These are phyloP conservation scores for Theileria luwenshuni DNA, from an alignment of 169 alveolate species.

Conservation along the genomic window DNA sequence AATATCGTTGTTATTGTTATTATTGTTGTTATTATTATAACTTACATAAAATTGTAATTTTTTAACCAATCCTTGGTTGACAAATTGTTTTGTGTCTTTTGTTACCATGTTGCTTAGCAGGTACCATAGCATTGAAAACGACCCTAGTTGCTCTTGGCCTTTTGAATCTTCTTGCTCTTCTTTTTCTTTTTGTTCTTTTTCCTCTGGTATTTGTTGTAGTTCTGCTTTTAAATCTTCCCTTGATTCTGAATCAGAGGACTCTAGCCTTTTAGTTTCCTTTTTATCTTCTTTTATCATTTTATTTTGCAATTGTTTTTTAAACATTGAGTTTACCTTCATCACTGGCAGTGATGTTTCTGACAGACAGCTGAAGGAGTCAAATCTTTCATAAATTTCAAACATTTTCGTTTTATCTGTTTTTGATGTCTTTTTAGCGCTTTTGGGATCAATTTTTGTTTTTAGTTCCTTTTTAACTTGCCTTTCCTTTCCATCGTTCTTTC, in stretches of 20 bases:
- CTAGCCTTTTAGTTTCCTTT: not conserved
- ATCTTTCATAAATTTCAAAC: not conserved
- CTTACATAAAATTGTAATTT: conserved; percentile 29
- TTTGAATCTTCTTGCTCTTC: not conserved
- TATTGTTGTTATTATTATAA: not conserved
- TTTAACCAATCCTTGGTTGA: conserved; percentile 14
- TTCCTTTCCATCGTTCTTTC: not conserved
- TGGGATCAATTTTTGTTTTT: not conserved
- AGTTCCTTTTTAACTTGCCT: not conserved
- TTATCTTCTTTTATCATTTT: too few species aligned
- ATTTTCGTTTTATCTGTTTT: not conserved
- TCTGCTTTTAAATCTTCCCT: too few species aligned
- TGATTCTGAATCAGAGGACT: too few species aligned
- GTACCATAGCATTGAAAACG: conserved; percentile 54
- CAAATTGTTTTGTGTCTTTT: conserved; percentile 28
- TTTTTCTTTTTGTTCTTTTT: not conserved
- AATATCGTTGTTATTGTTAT: not conserved
- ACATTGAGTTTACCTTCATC: conserved; percentile 3
- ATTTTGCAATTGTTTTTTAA: too few species aligned
- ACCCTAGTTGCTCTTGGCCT: conserved; percentile 24
- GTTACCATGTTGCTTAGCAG: conserved; percentile 55
- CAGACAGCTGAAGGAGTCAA: not conserved
- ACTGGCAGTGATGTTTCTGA: not conserved
- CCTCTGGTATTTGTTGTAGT: not conserved
- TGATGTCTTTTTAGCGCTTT: not conserved